Evolutionary conservation across 257 asterid genomes (phyloP).

Genomic region (Penstemon barbatus): DNA sequence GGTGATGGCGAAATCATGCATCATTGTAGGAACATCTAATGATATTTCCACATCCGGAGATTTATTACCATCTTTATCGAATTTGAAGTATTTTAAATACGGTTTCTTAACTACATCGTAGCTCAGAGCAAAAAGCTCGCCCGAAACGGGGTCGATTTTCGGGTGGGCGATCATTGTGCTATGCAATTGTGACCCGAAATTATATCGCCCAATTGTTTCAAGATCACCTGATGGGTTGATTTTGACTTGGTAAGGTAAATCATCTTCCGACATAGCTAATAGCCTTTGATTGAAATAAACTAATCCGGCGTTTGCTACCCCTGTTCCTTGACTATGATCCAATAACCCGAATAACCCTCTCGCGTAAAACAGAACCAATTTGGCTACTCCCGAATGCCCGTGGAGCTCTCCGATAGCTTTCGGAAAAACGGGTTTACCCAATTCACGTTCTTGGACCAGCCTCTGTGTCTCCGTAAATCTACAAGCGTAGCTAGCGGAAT

Average conservation of each 20-base stretch:
- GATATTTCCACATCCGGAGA: constrained; percentile 32
- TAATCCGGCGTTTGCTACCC: constrained; percentile 51
- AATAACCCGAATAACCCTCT: constrained; percentile 35
- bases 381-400: constrained; percentile 44
- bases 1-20: constrained; percentile 43
- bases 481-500: constrained; percentile 41
- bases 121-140: constrained; percentile 40
- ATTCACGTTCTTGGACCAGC: constrained; percentile 38
- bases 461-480: constrained; percentile 42
- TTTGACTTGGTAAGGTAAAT: constrained; percentile 44
- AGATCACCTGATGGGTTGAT: constrained; percentile 37
- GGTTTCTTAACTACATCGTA: constrained; percentile 41
- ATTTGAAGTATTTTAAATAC: constrained; percentile 37
- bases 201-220: constrained; percentile 35
- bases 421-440: constrained; percentile 42
- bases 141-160: constrained; percentile 40
- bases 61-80: constrained; percentile 30
- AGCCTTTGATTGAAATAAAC: constrained; percentile 35
- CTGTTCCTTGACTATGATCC: constrained; percentile 39
- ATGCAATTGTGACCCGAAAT: constrained; percentile 31
- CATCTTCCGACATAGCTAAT: constrained; percentile 54
- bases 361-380: constrained; percentile 40
- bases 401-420: constrained; percentile 51
- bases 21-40: constrained; percentile 37
- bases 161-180: constrained; percentile 52